Base-by-base conservation (phyloP, 345 rosid species). In the Melastoma malabathricum region DNA sequence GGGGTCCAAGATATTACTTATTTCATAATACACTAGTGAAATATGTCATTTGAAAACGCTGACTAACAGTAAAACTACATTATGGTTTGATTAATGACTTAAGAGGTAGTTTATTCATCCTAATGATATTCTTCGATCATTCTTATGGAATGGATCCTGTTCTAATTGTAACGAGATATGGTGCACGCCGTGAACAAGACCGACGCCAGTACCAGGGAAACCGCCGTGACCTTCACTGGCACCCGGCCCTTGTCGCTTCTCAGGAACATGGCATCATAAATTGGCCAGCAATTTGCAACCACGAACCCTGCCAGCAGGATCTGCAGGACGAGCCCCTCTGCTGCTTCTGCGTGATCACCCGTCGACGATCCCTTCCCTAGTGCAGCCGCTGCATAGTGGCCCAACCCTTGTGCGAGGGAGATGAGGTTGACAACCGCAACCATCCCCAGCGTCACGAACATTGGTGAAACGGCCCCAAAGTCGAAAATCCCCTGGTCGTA, bases 191-290 rank as follows among this genome's bases (percentile, higher is more conserved):
- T 10, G 10, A 38, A 61, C 38, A 83, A 69, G 59, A 54, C 62
- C 15, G 49, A 50, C 1, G 77, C 51, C 14, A 79, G 23, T 50
- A 71, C 43, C 18, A 50, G 31, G 19, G 78, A 68, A 18, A 50
- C 41, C 45, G 63, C 3, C 4, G 69, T 75, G 25, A 67, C 56
- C 19, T 39, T 50, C 15, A 59, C 44, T 13, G 82, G 68, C 64
- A 83, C 45, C 47, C 63, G 77, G 16, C 93, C 94, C 22, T 64
- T 52, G 39, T 85, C 86, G 19, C 23, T 79, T 61, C 94, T 81
- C 18, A 78, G 34, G 4, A 67, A 47, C 67, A 85, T 74, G 50
- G 89, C 87, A 56, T 70, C 76, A 27, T 77, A 89, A 47, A 82
- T 44, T 15, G 89, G 87, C 60, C 65, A 71, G 64, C 67, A 66